Evolutionary conservation across 2,329 filamentous ascomycete species (phyloP), one percentile per base, ranked within the genome.

Genomic region (Colletotrichum sp.): DNA sequence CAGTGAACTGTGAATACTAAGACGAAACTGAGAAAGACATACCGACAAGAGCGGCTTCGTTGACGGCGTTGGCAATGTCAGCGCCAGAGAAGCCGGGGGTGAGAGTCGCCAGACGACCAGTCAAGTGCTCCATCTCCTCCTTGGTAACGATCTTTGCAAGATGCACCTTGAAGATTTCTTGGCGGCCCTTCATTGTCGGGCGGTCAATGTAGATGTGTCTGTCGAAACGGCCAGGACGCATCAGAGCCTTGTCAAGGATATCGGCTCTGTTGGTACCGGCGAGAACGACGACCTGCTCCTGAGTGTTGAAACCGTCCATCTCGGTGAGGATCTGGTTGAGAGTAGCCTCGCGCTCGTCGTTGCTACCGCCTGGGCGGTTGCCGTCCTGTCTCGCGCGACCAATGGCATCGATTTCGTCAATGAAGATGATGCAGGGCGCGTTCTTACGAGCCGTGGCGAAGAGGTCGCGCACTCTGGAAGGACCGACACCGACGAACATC

Each of bases 401-500:
- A 81, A 99, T 98, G 73, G 97, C 97, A 84, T 99, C 97, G 80
- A 99, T 99, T 86, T 99, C 97, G 83, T 99, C 97, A 79, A 99
- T 98, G 88, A 99, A 99, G 85, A 99, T 97, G 85, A 99, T 99
- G 87, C 97, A 99, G 5, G 97, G 97, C 1, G 97, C 95, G 85
- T 95, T 98, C 89, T 98, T 98, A 74, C 97, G 93, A 21, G 97
- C 97, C 80, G 95, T 98, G 73, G 95, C 93, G 82, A 99, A 99
- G 68, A 99, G 88, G 84, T 99, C 97, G 80, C 97, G 93, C 66
- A 99, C 97, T 85, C 97, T 92, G 34, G 96, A 98, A 24, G 97
- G 95, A 85, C 97, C 97, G 76, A 99, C 97, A 91, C 97, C 97
- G 67, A 99, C 97, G 83, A 99, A 99, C 96, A 99, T 99, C 87